A percentile compares a stretch with the other conserved stretches of the same genome.
These are phyloP conservation scores for Yamadazyma conglobata DNA, from an alignment of 1,139 yeast genomes.

Conservation along the genomic window DNA sequence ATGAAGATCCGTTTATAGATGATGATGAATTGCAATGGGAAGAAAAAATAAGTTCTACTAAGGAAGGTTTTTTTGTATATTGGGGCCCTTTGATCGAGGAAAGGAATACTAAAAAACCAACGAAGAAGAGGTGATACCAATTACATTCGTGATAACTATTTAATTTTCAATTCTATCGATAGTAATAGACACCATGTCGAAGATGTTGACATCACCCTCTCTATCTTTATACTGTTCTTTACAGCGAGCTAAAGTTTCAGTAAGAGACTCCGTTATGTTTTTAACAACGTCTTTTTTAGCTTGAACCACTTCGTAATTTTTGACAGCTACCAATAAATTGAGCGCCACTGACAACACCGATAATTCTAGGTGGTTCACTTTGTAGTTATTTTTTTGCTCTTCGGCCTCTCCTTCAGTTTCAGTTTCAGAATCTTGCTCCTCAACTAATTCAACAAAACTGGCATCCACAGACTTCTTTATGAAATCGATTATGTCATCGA, in stretches of 20 bases:
- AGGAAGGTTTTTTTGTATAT: conserved; percentile 94
- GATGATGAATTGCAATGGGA: conserved; percentile 91
- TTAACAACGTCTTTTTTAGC: conserved; percentile 18
- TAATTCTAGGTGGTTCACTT: conserved; percentile 25
- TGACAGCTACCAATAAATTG: conserved; percentile 50
- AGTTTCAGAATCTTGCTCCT: conserved; percentile 10
- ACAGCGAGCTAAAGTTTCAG: conserved; percentile 12
- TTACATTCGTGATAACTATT: not conserved
- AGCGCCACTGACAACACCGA: conserved; percentile 51
- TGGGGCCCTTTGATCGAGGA: conserved; percentile 91
- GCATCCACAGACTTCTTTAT: conserved; percentile 30
- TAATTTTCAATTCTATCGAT: conserved; percentile 30
- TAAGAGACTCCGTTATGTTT: conserved; percentile 17
- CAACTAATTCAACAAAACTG: conserved; percentile 23
- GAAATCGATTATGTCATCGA: conserved; percentile 37
- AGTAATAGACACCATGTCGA: conserved; percentile 37
- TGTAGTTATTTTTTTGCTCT: conserved; percentile 6
- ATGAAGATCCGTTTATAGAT: conserved; percentile 94
- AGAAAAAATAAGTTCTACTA: conserved; percentile 87
- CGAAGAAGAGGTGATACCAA: conserved; percentile 11
- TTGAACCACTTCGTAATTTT: conserved; percentile 19
- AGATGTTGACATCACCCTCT: conserved; percentile 28
- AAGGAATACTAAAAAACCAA: conserved; percentile 17
- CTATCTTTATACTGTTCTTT: conserved; percentile 12
- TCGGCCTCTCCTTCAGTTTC: conserved; percentile 11